Conservation (phyloP, 192 early-diverging fungal species). For the Gonapodya sp. region DNA sequence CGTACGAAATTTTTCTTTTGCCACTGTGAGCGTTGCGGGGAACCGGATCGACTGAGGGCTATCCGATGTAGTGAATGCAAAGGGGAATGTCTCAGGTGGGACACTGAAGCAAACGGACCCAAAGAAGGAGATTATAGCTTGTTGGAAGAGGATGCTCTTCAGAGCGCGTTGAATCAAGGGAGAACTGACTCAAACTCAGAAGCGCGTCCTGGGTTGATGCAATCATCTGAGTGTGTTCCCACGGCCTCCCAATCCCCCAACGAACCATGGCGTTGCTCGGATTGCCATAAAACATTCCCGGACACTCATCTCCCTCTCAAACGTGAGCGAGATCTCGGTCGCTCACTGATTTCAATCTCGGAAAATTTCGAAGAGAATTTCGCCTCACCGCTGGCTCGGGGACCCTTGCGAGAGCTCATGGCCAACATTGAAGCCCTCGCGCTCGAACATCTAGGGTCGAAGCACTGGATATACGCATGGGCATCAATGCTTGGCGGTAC, state of each 20-base stretch:
- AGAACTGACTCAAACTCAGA: neutral
- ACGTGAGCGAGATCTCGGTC: too few species aligned
- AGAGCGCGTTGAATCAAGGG: too few species aligned
- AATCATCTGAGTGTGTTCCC: neutral
- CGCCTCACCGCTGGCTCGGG: too few species aligned
- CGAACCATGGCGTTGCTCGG: neutral
- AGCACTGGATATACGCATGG: neutral
- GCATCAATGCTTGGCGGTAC: neutral
- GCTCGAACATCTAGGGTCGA: neutral
- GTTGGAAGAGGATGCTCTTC: too few species aligned
- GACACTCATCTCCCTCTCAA: too few species aligned
- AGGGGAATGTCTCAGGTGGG: neutral
- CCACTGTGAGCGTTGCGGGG: neutral
- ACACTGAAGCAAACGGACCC: neutral
- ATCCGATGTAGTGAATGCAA: neutral
- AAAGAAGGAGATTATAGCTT: too few species aligned
- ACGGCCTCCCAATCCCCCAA: neutral
- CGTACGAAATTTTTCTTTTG: neutral
- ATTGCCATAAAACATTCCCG: neutral
- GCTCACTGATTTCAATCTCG: too few species aligned
- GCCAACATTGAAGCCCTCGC: too few species aligned
- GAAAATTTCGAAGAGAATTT: too few species aligned
- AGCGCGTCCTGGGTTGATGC: neutral
- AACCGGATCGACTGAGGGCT: neutral
- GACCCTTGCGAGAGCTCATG: too few species aligned